Evolutionary conservation across 108 stramenopile genomes (phyloP).

Genomic region (Ochromonas danica): DNA sequence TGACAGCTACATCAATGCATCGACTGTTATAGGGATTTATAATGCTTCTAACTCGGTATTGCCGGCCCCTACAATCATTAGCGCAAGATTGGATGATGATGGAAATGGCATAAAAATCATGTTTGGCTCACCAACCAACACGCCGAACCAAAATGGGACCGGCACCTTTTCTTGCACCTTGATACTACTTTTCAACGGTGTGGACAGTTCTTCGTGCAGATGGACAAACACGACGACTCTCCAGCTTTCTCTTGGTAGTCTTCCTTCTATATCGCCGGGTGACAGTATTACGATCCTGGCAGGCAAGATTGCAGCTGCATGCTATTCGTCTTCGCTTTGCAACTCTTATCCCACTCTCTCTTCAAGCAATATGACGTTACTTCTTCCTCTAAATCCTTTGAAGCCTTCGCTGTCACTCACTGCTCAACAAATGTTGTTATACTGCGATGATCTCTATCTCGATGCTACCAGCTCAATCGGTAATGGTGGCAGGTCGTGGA

Average conservation of each 20-base stretch:
- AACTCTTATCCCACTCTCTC: not conserved
- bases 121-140: constrained; percentile 3
- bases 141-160: not conserved
- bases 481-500: not conserved
- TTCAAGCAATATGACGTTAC: not conserved
- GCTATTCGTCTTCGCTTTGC: not conserved
- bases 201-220: not conserved
- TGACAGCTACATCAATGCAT: not conserved
- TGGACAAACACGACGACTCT: not conserved
- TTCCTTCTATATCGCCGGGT: not conserved
- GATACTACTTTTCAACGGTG: not conserved
- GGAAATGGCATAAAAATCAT: not conserved
- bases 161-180: not conserved
- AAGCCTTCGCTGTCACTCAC: not conserved
- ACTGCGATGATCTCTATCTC: not conserved
- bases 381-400: not conserved
- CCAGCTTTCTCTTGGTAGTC: not conserved
- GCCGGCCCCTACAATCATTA: not conserved
- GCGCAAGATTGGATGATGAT: not conserved
- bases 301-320: not conserved
- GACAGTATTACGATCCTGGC: not conserved
- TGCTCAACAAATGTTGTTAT: not conserved
- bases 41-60: not conserved
- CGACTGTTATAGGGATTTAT: not conserved
- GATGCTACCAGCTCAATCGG: not conserved